Base-by-base conservation (phyloP, 2,329 filamentous ascomycete genomes). In the Venturia asperata region DNA sequence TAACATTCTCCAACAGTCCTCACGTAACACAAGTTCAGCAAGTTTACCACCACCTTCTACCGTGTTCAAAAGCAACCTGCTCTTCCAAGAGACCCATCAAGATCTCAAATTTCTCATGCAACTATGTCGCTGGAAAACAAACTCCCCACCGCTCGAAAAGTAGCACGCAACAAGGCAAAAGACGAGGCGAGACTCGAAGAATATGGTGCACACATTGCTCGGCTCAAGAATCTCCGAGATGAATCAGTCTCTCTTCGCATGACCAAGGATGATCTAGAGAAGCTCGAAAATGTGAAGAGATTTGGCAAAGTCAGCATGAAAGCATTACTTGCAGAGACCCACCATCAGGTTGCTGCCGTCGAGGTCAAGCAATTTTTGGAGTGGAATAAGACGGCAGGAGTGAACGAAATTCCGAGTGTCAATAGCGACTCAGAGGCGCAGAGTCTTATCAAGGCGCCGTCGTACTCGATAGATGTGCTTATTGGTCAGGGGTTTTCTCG, bases 331-430 rank as follows among this genome's bases (percentile, higher is more conserved):
- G 11, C 15, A 15, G 52, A 37, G 7, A 37, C 30, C 30, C 52
- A 37, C 27, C 52, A 58, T 24, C 52, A 58, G 24, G 52, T 58
- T 5, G 52, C 52, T 58, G 52, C 52, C 17, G 27, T 58, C 1
- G 52, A 58, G 27, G 52, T 58, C 52, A 58, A 37, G 27, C 52
- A 58, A 58, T 58, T 58, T 11, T 37, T 58, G 52, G 52, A 58
- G 21, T 58, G 52, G 52, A 58, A 58, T 27, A 58, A 39, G 52
- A 58, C 52, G 13, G 24, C 52, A 58, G 52, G 37, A 58, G 30
- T 27, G 10, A 19, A 37, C 2, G 52, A 58, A 17, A n/a, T 58
- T 37, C 52, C 52, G 15, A 58, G 13, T 21, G 15, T 13, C 52
- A 58, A 13, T n/a, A 27, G 17, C 17, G 52, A n/a, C n/a, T n/a